A percentile compares a stretch with the other conserved stretches of the same genome.
Conservation (phyloP, 495 filamentous ascomycete species). For the Penicillium pulvis region DNA sequence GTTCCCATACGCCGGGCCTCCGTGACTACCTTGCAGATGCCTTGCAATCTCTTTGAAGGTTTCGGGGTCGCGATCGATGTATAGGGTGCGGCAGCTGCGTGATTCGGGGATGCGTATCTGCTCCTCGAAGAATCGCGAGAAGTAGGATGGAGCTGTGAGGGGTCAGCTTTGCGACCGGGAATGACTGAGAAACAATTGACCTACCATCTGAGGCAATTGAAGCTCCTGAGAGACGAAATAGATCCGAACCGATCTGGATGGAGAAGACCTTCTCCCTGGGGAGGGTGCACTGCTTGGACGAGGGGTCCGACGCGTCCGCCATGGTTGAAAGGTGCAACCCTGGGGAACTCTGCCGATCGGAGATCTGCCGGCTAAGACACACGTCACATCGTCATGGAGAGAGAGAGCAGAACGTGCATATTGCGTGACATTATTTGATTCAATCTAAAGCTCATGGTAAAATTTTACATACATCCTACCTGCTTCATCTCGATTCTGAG, state of each 20-base stretch:
- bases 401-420: background rate
- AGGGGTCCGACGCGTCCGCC: constrained; percentile 2
- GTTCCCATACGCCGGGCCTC: background rate
- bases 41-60: constrained; percentile 89
- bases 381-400: background rate
- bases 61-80: constrained; percentile 91
- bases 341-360: constrained; percentile 2
- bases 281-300: constrained; percentile 30
- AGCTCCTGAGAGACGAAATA: constrained; percentile 93
- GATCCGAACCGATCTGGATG: constrained; percentile 89
- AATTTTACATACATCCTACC: no score
- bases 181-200: background rate
- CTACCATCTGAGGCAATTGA: constrained; percentile 92
- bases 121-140: constrained; percentile 89
- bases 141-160: constrained; percentile 86
- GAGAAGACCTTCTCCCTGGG: constrained; percentile 77
- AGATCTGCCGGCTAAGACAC: background rate
- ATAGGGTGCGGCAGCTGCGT: constrained; percentile 68
- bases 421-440: background rate
- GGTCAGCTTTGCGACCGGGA: constrained; percentile 1
- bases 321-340: constrained; percentile 4
- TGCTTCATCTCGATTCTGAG: no score
- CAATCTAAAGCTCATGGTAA: no score
- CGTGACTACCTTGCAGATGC: constrained; percentile 79
- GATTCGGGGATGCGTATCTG: constrained; percentile 69